Conservation (phyloP, 2,329 filamentous ascomycete genomes). For the Cucurbitaria berberidis region DNA sequence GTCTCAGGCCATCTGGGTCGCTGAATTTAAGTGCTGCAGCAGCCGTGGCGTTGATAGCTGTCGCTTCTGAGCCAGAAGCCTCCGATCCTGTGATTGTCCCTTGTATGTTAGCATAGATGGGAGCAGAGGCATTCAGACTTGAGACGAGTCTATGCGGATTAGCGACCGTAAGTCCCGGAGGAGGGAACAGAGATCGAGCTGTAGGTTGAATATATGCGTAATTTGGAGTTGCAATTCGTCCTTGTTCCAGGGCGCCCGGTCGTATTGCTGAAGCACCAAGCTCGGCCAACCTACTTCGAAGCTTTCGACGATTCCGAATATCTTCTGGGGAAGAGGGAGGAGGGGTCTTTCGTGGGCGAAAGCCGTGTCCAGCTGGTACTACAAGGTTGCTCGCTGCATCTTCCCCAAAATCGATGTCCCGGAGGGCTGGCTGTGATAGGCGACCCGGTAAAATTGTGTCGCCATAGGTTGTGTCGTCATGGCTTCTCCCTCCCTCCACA, state of each 20-base stretch:
- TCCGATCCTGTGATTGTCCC: slow-evolving; percentile 1
- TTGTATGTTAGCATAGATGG: slow-evolving; percentile 16
- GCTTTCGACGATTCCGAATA: background rate
- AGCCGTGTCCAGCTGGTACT: background rate
- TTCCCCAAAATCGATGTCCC: slow-evolving; percentile 30
- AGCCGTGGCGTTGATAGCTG: slow-evolving; percentile 11
- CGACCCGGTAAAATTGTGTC: slow-evolving; percentile 5
- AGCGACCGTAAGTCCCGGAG: slow-evolving; percentile 27
- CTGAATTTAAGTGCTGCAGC: slow-evolving; percentile 30
- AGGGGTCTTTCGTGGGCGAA: background rate
- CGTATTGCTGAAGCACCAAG: slow-evolving; percentile 16
- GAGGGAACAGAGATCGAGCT: slow-evolving; percentile 16
- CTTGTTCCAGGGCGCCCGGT: slow-evolving; percentile 29
- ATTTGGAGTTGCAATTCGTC: slow-evolving; percentile 38
- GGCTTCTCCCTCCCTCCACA: slow-evolving; percentile 14
- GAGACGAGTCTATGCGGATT: slow-evolving; percentile 28
- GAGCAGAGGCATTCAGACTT: slow-evolving; percentile 24
- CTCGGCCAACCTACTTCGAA: background rate
- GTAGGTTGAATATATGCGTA: slow-evolving; percentile 8
- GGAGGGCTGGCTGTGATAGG: slow-evolving; percentile 8
- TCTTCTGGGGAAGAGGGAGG: slow-evolving; percentile 13
- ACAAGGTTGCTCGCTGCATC: slow-evolving; percentile 18
- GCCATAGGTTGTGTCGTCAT: slow-evolving; percentile 9
- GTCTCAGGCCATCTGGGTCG: slow-evolving; percentile 32
- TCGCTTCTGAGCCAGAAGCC: slow-evolving; percentile 12